phyloP scores from a whole-genome alignment of 306 rosid genomes.

The Prunus fruticosa region DNA sequence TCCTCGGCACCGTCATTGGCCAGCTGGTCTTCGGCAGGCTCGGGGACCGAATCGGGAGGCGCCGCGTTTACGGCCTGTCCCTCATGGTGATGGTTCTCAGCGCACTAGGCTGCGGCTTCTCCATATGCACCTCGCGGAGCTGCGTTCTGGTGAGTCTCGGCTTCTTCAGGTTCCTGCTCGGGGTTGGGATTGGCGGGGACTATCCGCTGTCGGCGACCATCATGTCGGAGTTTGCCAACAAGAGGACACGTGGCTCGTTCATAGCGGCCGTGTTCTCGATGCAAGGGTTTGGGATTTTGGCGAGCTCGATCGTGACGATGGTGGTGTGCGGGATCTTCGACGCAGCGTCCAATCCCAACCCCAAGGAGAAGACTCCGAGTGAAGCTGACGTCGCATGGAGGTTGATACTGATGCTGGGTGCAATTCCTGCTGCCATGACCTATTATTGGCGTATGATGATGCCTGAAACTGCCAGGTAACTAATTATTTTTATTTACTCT shows the following conservation, averaged over 20 bases:
- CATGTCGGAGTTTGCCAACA: constrained; percentile 88
- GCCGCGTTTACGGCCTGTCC: constrained; percentile 56
- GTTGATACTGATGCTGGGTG: constrained; percentile 66
- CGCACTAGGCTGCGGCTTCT: constrained; percentile 64
- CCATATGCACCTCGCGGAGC: constrained; percentile 38
- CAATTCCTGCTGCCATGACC: constrained; percentile 74
- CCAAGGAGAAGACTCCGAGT: constrained; percentile 16
- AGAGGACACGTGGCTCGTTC: constrained; percentile 72
- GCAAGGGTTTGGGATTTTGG: constrained; percentile 84
- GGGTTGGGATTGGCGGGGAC: constrained; percentile 85
- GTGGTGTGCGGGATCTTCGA: constrained; percentile 50
- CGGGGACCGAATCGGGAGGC: constrained; percentile 62
- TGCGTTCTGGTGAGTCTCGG: constrained; percentile 58
- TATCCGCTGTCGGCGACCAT: constrained; percentile 78
- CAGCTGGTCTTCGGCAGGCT: constrained; percentile 59
- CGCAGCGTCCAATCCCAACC: background rate
- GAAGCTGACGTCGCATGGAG: constrained; percentile 75
- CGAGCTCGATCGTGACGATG: constrained; percentile 53
- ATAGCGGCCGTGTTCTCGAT: constrained; percentile 81
- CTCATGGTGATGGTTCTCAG: constrained; percentile 54
- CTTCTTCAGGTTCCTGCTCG: constrained; percentile 66
- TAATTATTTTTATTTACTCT: no score
- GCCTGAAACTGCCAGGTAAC: constrained; percentile 91
- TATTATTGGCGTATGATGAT: constrained; percentile 85
- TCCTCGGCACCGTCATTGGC: constrained; percentile 56